Base-by-base conservation (phyloP, 192 early-diverging fungal genomes). In the Martensiomyces pterosporus region DNA sequence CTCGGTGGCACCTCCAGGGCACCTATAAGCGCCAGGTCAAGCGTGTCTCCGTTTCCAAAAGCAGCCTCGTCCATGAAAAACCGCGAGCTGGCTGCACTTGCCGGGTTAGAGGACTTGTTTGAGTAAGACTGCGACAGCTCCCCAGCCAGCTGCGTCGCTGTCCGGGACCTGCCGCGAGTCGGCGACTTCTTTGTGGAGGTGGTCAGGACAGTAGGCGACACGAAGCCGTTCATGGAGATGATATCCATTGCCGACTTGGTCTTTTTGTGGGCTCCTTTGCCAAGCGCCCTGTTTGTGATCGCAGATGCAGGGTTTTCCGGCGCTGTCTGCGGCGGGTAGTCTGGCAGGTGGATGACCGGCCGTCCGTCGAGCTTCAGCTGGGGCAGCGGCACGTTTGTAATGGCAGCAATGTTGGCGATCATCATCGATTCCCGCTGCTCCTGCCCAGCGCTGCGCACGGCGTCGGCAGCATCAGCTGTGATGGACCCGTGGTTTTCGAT, bases 291-390 rank as follows among this genome's bases (percentile, higher is more conserved):
- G 6, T 32, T 5, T 32, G 6, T 12, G 29, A 32, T 12, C 29
- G 29, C 29, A 12, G 12, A 5, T 5, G 5, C 29, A 12, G 5
- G 29, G 6, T 32, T 12, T 32, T 32, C 6, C 29, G 29, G 29
- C 21, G 7, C 9, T 42, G 40, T 5, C 19, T 18, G 6, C 40
- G 5, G 5, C 21, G 19, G 18, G 15, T 5, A 17, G 37, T 4
- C 3, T 9, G 32, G 5, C 5, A 36, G 9, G 14, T 10, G 24
- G 3, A 51, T 37, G 4, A 62, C 4, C 0, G 52, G 47, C 24
- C 41, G 34, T 2, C 67, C 67, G 24, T 43, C 51, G 35, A 70
- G 26, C 1, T 26, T 21, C 25, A 70, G 17, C 14, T 52, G 52
- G 47, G 57, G 47, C 10, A 61, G 52, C 4, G 49, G 48, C 25